These are phyloP conservation scores for Colletotrichum sp. DNA, from an alignment of 2,329 filamentous ascomycete genomes.

Conservation along the genomic window DNA sequence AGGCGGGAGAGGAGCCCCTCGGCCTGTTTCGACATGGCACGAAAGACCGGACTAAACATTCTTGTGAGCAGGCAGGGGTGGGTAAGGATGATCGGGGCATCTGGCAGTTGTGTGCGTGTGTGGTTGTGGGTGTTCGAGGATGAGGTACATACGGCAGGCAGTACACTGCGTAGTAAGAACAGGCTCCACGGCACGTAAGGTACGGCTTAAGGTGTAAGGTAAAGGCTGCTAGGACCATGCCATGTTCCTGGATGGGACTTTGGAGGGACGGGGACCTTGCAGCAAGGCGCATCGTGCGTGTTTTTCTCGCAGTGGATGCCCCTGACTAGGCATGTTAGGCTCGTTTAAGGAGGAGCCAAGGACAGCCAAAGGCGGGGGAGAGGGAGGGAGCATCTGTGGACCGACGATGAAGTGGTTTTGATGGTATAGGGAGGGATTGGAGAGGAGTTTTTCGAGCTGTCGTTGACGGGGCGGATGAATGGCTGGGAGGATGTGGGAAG, in stretches of 20 bases:
- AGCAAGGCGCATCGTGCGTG: constrained; percentile 14
- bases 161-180: not conserved
- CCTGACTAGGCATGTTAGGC: constrained; percentile 15
- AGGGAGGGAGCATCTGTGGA: constrained; percentile 5
- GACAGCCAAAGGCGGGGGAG: constrained; percentile 17
- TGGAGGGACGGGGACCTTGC: constrained; percentile 21
- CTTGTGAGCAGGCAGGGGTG: constrained; percentile 30
- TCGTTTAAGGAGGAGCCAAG: constrained; percentile 14
- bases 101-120: not conserved
- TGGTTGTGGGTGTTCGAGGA: not conserved
- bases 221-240: constrained; percentile 5
- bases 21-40: constrained; percentile 25
- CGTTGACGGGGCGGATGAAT: constrained; percentile 12
- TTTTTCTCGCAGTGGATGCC: constrained; percentile 8
- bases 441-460: constrained; percentile 18
- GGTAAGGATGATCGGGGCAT: constrained; percentile 8
- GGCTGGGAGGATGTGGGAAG: constrained; percentile 16
- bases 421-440: constrained; percentile 16
- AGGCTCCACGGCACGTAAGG: not conserved
- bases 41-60: constrained; percentile 24
- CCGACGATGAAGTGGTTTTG: not conserved
- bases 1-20: constrained; percentile 27
- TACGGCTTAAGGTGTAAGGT: not conserved
- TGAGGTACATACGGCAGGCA: not conserved
- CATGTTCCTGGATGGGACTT: not conserved